phyloP scores from a whole-genome alignment of 192 early-diverging fungal genomes.

The Linnemannia hyalina region DNA sequence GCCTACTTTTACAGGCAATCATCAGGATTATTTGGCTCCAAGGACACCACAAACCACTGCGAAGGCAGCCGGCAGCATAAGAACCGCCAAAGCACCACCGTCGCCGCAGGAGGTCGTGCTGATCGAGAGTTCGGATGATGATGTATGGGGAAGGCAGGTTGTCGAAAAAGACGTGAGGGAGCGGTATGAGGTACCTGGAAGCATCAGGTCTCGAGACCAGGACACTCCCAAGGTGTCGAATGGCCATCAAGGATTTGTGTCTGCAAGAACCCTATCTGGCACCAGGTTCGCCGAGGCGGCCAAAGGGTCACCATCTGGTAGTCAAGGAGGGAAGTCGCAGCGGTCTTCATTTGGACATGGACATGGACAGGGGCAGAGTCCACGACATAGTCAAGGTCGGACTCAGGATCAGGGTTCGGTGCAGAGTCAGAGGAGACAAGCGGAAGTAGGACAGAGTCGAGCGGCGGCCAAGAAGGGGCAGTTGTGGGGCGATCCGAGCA shows the following conservation, averaged over 20 bases:
- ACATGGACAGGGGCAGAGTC: neutral
- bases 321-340: neutral
- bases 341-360: neutral
- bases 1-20: neutral
- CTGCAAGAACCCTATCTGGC: neutral
- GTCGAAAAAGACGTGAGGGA: neutral
- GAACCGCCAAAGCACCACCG: neutral
- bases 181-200: neutral
- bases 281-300: neutral
- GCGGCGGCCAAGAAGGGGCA: neutral
- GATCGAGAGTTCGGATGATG: constrained; percentile 31
- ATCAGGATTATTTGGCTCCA: neutral
- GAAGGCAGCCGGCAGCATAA: neutral
- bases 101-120: constrained; percentile 6
- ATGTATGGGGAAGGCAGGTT: neutral
- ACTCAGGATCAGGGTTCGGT: neutral
- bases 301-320: neutral
- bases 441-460: neutral
- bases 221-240: neutral
- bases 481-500: constrained; percentile 5
- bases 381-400: neutral
- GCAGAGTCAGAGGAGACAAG: neutral
- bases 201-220: neutral
- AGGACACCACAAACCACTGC: neutral
- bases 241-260: constrained; percentile 1